Base-by-base conservation (phyloP, 2,329 filamentous ascomycete genomes). In the Fusarium protoensiforme region DNA sequence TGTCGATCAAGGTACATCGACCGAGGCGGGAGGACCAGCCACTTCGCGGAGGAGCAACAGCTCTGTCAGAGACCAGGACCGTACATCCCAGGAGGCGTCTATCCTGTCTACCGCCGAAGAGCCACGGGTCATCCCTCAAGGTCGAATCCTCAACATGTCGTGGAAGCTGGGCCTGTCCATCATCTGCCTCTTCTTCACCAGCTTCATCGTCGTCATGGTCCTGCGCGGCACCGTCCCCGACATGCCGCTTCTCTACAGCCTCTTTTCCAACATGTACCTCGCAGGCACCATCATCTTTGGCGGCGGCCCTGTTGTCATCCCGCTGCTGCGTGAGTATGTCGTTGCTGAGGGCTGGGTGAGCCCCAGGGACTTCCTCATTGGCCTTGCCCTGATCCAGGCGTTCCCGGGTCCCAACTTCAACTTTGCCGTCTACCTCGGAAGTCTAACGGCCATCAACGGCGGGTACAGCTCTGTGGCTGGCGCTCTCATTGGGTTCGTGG, bases 191-290 rank as follows among this genome's bases (percentile, higher is more conserved):
- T 92, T 93, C 78, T 83, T 92, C 6, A 75, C 80, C 5, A 86
- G 85, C 2, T 93, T 94, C 72, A 82, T 89, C 57, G 75, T 83
- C 2, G 78, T 92, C 24, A 87, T 93, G 78, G 83, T 88, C 18
- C 74, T 87, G 0, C 85, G 86, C 38, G 86, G 78, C 80, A 85
- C 77, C 69, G 81, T 82, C 56, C 66, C 80, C 0, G 46, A 77
- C 11, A 81, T 81, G 0, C 84, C 89, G 0, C 81, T 90, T 0
- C 80, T 87, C 0, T 90, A 90, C 73, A 84, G 87, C 56, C 86
- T 94, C 27, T 94, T 94, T 75, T 85, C 91, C 7, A 94, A 93
- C 79, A 88, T 94, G 82, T 94, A 92, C 75, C 89, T 94, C 0
- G 92, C 92, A 0, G 92, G 92, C 0, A 94, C 92, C 2, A 88